These are phyloP conservation scores for Allium cepa DNA, from an alignment of 106 monocot species.

Conservation along the genomic window DNA sequence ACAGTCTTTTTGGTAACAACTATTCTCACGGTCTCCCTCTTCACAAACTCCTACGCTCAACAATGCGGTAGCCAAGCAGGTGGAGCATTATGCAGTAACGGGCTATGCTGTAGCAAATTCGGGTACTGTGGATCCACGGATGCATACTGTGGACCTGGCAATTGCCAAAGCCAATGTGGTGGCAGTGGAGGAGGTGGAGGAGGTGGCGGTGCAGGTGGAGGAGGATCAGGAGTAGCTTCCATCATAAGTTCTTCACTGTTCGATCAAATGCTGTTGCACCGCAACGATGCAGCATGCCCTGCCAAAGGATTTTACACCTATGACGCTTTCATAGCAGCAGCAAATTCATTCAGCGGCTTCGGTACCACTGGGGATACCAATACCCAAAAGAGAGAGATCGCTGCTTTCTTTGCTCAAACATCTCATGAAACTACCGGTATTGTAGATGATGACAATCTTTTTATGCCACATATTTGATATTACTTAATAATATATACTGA, in stretches of 20 bases:
- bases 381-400: slow-evolving; percentile 37
- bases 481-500: background rate
- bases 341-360: slow-evolving; percentile 24
- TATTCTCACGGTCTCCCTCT: background rate
- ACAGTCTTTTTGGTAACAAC: too few relatives aligned
- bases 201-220: slow-evolving; percentile 13
- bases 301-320: slow-evolving; percentile 51
- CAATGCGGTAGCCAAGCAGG: slow-evolving; percentile 34
- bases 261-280: slow-evolving; percentile 51
- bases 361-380: slow-evolving; percentile 19
- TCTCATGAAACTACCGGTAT: slow-evolving; percentile 54
- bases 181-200: background rate
- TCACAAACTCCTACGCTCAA: background rate
- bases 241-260: slow-evolving; percentile 34
- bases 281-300: slow-evolving; percentile 30
- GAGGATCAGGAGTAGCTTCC: slow-evolving; percentile 24
- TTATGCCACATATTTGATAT: too few relatives aligned
- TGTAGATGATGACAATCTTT: too few relatives aligned
- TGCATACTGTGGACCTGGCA: slow-evolving; percentile 6
- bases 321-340: slow-evolving; percentile 37
- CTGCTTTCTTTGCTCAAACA: slow-evolving; percentile 51
- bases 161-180: slow-evolving; percentile 24
- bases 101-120: slow-evolving; percentile 35
- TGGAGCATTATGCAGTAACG: background rate
- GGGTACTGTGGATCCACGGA: slow-evolving; percentile 29